Percentiles rank a stretch among this genome's conserved stretches.
These are phyloP conservation scores for Solanum infundibuliforme DNA, from an alignment of 257 asterid species.

Conservation along the genomic window DNA sequence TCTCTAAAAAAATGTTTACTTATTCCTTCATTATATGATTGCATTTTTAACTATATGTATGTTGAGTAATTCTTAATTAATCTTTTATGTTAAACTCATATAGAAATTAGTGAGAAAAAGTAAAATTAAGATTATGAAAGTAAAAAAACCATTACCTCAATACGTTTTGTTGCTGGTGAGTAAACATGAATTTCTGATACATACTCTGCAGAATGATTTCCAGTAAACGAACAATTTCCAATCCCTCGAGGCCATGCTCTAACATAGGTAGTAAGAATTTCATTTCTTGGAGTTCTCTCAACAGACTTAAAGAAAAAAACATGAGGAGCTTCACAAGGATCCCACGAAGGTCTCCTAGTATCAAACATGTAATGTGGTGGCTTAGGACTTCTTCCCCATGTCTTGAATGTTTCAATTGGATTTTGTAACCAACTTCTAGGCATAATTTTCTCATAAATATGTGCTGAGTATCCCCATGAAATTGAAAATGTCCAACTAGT, in stretches of 20 bases:
- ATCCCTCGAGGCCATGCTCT: slow-evolving; percentile 23
- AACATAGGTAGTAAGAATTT: slow-evolving; percentile 15
- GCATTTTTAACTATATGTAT: not conserved
- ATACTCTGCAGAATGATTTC: slow-evolving; percentile 14
- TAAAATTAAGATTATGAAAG: too few relatives aligned
- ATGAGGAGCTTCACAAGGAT: slow-evolving; percentile 52
- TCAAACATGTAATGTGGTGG: slow-evolving; percentile 34
- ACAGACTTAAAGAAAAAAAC: slow-evolving; percentile 29
- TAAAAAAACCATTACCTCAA: not conserved
- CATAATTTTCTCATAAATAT: slow-evolving; percentile 32
- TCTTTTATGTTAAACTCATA: not conserved
- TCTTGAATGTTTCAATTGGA: slow-evolving; percentile 43
- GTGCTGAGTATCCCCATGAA: slow-evolving; percentile 60
- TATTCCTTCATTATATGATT: not conserved
- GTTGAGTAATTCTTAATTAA: not conserved
- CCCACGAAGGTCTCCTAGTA: slow-evolving; percentile 19
- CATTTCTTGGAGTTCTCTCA: not conserved
- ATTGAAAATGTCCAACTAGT: slow-evolving; percentile 42
- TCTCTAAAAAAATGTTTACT: not conserved
- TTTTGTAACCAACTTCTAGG: slow-evolving; percentile 38
- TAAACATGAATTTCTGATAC: slow-evolving; percentile 4
- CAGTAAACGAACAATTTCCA: slow-evolving; percentile 4
- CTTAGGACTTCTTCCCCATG: slow-evolving; percentile 12
- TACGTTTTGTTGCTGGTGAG: slow-evolving; percentile 5
- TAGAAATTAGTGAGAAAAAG: not conserved